A percentile compares a stretch with the other conserved stretches of the same genome.
These are phyloP conservation scores for Leishmania lainsoni DNA, from an alignment of 208 protist species.

Conservation along the genomic window DNA sequence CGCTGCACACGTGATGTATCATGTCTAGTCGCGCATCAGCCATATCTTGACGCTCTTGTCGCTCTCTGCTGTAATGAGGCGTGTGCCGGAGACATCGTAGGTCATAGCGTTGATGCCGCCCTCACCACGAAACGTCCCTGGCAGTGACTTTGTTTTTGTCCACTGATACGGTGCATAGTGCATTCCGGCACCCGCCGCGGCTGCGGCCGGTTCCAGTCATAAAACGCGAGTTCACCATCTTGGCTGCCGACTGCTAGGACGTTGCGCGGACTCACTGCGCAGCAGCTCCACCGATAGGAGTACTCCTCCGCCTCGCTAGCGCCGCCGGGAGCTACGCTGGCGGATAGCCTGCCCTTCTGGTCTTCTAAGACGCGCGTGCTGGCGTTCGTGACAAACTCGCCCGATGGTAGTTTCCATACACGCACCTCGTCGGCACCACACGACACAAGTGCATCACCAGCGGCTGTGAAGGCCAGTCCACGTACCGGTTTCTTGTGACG, in stretches of 20 bases:
- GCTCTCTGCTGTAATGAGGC: slow-evolving; percentile 98
- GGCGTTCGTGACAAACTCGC: slow-evolving; percentile 96
- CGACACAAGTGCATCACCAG: slow-evolving; percentile 93
- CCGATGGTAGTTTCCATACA: slow-evolving; percentile 95
- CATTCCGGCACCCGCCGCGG: slow-evolving; percentile 20
- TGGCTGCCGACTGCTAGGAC: slow-evolving; percentile 95
- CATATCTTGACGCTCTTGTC: slow-evolving; percentile 99
- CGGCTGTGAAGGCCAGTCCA: slow-evolving; percentile 85
- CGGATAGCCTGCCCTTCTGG: neutral
- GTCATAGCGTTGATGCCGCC: slow-evolving; percentile 90
- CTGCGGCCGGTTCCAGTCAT: slow-evolving; percentile 97
- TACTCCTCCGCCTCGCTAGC: slow-evolving; percentile 31
- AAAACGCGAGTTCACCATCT: slow-evolving; percentile 93
- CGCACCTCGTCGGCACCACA: slow-evolving; percentile 98
- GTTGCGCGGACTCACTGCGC: slow-evolving; percentile 84
- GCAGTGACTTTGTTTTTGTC: slow-evolving; percentile 78
- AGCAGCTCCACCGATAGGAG: slow-evolving; percentile 86
- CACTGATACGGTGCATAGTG: slow-evolving; percentile 82
- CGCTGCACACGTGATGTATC: neutral
- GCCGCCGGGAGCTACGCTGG: neutral
- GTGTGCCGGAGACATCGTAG: slow-evolving; percentile 97
- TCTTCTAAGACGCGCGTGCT: slow-evolving; percentile 54
- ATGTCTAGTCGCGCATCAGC: slow-evolving; percentile 50
- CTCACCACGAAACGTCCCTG: slow-evolving; percentile 85
- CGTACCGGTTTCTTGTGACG: slow-evolving; percentile 99